Evolutionary conservation across 768 basidiomycete genomes (phyloP), one percentile per base, ranked within the genome.

Genomic region (Gymnopilus dilepis): DNA sequence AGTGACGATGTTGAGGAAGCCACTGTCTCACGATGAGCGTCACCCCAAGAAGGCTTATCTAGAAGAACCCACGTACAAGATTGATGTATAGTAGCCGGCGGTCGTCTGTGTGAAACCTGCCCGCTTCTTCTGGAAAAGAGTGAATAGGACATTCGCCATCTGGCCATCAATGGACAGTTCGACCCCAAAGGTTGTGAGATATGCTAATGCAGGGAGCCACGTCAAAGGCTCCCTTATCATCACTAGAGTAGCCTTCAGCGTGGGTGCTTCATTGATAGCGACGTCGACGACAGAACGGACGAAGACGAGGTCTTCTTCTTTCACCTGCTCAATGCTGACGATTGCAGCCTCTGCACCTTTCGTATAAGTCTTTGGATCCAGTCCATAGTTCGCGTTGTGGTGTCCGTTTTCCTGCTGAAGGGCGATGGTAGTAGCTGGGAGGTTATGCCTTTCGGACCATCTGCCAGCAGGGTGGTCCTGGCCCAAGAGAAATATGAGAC

Each of bases 121-220:
- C 3, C 72, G 65, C 42, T 70, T 70, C 60, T 75, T 73, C 53
- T 61, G 73, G 69, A 75, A 81, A 17, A 82, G 66, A 8, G 43
- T 67, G 63, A 76, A 79, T 15, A 86, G 70, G 7, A 82, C 75
- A 58, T 74, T 79, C n/a, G 81, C 77, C 64, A 87, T 73, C 60
- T 81, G 80, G 6, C 79, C 80, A 64, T 88, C 84, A 42, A 88
- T 78, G 0, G 82, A 80, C 6, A 88, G 78, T 69, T 87, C 86
- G 47, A 80, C 77, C 0, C 86, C 86, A 64, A 87, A 87, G 2
- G 85, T 84, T 0, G 81, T 81, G 37, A 81, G 62, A 60, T 88
- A 88, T 12, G 80, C 82, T 8, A 85, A 67, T 0, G 81, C 71
- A 0, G 85, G 85, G 2, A 87, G 77, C 83, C 85, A 86, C 1